Base-by-base conservation (phyloP, 1,284 basidiomycete species). In the Irpex rosettiformis region DNA sequence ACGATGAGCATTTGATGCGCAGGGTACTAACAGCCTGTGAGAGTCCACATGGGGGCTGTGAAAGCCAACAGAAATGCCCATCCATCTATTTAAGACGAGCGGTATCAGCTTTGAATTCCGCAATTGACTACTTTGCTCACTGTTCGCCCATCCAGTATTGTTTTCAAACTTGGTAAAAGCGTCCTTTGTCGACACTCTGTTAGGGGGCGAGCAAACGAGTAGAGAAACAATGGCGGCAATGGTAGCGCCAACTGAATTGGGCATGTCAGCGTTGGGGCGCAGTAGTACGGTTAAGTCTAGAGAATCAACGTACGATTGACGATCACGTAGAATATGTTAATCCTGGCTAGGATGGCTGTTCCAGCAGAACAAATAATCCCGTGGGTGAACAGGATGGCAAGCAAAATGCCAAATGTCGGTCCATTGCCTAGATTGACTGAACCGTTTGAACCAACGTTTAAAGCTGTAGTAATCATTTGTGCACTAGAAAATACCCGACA, bases 31-130 rank as follows among this genome's bases (percentile, higher is more conserved):
- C 87, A 91, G 56, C 86, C 86, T 0, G 88, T 89, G 52, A 90
- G 70, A 1, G 85, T 87, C 89, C 89, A 91, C 83, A 90, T 90
- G 0, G 87, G 85, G 1, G 85, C 79, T 0, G 85, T 86, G 65
- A 91, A 89, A 0, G 87, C 78, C 21, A 91, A 70, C 61, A 91
- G 72, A 68, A 91, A 90, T 0, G 87, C 85, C 85, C 85, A 89
- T 11, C 83, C 85, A 70, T 80, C 86, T 88, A 49, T 54, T n/a
- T 40, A 33, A 33, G 56, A 53, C 27, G 24, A 51, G 13, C 24
- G 22, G 7, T 10, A 11, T 4, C 24, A 11, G 8, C 48, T 11
- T 28, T 51, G 21, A 6, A 28, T 27, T 27, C 10, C 25, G 8
- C 11, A 2, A 18, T 16, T 7, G 43, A 6, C 5, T 51, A 8